phyloP scores from a whole-genome alignment of 768 basidiomycete species.

The Pleurotus ostreatus region DNA sequence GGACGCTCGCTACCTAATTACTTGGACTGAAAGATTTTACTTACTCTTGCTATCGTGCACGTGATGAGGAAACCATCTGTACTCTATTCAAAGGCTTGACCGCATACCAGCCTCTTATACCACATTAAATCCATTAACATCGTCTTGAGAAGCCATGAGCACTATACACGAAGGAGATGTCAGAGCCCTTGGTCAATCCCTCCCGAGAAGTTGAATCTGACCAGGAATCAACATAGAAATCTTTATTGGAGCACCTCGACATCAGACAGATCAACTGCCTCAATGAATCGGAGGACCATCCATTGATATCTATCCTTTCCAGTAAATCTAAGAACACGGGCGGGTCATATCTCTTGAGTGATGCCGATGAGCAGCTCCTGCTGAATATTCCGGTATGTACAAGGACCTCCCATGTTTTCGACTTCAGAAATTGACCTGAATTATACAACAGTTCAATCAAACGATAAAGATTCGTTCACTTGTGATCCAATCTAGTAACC shows the following conservation, averaged over 20 bases:
- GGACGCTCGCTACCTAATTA: too few species aligned
- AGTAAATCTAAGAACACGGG: slow-evolving; percentile 40
- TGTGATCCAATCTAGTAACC: slow-evolving; percentile 37
- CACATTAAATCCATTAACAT: background rate
- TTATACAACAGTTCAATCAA: slow-evolving; percentile 59
- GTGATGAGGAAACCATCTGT: background rate
- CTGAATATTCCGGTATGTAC: slow-evolving; percentile 61
- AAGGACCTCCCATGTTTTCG: background rate
- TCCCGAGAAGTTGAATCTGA: background rate
- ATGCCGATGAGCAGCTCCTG: slow-evolving; percentile 71
- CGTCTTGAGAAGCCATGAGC: too few species aligned
- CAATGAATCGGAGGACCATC: slow-evolving; percentile 55
- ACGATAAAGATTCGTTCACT: slow-evolving; percentile 60
- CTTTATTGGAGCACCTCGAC: slow-evolving; percentile 58
- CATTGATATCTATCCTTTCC: slow-evolving; percentile 47
- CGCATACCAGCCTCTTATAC: background rate
- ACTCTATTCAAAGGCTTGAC: background rate
- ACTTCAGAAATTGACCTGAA: background rate
- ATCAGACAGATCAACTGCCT: slow-evolving; percentile 60
- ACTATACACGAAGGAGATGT: slow-evolving; percentile 12
- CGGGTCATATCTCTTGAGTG: slow-evolving; percentile 51
- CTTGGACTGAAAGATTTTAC: too few species aligned
- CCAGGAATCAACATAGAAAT: slow-evolving; percentile 29
- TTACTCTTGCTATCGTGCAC: background rate
- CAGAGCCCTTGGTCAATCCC: slow-evolving; percentile 4